Evolutionary conservation across 2,329 filamentous ascomycete genomes (phyloP).

Genomic region (Neofusicoccum laricinum): DNA sequence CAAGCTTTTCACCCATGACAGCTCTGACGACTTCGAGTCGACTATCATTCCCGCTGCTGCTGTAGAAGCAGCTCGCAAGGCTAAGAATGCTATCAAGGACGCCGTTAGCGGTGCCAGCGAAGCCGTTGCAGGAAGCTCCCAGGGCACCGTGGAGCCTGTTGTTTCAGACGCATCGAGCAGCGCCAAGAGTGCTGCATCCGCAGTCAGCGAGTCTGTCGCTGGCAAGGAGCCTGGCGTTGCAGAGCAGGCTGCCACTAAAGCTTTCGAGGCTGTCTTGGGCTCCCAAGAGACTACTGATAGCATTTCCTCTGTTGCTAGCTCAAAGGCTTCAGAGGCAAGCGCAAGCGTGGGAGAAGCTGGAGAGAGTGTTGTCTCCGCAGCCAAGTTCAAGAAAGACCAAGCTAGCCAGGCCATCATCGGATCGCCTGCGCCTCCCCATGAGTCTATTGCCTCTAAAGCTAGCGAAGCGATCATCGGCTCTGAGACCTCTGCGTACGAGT

Average conservation of each 20-base stretch:
- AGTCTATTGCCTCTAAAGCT: conserved; percentile 37
- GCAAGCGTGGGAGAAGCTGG: conserved; percentile 17
- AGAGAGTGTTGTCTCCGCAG: conserved; percentile 23
- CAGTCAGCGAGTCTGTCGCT: conserved; percentile 24
- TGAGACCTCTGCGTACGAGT: conserved; percentile 43
- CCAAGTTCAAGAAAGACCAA: conserved; percentile 22
- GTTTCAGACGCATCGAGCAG: conserved; percentile 28
- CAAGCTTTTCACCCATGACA: conserved; percentile 76
- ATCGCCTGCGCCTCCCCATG: conserved; percentile 16
- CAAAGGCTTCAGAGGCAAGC: conserved; percentile 21
- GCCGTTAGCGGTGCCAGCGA: conserved; percentile 23
- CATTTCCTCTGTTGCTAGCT: conserved; percentile 32
- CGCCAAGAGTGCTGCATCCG: conserved; percentile 24
- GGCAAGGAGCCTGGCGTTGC: conserved; percentile 23
- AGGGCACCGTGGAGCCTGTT: conserved; percentile 35
- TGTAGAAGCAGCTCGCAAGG: conserved; percentile 43
- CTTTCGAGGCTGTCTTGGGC: conserved; percentile 27
- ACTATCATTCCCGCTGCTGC: conserved; percentile 60
- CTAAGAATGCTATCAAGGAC: conserved; percentile 32
- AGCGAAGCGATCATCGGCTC: conserved; percentile 46
- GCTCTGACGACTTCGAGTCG: conserved; percentile 74
- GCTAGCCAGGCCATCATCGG: conserved; percentile 25
- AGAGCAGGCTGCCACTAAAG: conserved; percentile 35
- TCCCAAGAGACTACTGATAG: conserved; percentile 25
- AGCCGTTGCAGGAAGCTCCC: conserved; percentile 28